These are phyloP conservation scores for Scheffersomyces cryptocercus DNA, from an alignment of 1,139 yeast genomes.

Conservation along the genomic window DNA sequence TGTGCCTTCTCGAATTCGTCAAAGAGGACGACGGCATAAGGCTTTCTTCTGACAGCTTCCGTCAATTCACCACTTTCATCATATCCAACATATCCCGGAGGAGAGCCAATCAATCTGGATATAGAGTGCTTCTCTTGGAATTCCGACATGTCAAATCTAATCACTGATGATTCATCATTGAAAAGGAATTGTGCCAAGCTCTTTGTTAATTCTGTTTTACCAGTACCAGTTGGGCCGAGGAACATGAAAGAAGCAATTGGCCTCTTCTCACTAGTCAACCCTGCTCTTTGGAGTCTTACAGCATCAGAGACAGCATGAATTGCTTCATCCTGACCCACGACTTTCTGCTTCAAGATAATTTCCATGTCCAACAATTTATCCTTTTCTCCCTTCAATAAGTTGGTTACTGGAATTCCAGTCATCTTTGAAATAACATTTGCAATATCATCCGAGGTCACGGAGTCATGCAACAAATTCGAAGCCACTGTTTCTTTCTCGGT, in stretches of 20 bases:
- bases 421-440: conserved; percentile 88
- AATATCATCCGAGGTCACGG: conserved; percentile 92
- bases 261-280: conserved; percentile 86
- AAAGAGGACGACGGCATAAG: conserved; percentile 87
- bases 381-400: conserved; percentile 90
- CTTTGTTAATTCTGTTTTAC: conserved; percentile 93
- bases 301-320: conserved; percentile 89
- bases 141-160: conserved; percentile 96
- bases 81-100: conserved; percentile 97
- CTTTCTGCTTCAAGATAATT: conserved; percentile 67
- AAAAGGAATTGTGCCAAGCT: conserved; percentile 88
- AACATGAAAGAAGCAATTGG: conserved; percentile 97
- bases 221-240: conserved; percentile 97
- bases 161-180: conserved; percentile 81
- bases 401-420: conserved; percentile 95
- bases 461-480: conserved; percentile 69
- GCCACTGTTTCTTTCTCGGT: conserved; percentile 46
- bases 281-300: conserved; percentile 94
- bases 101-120: conserved; percentile 91
- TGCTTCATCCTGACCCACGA: conserved; percentile 95
- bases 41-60: conserved; percentile 92
- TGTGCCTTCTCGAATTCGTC: conserved; percentile 98
- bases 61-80: conserved; percentile 96
- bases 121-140: conserved; percentile 93
- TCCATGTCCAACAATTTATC: conserved; percentile 91